Percentiles rank a stretch among this genome's conserved stretches.
These are phyloP conservation scores for Gaeumannomyces sp. DNA, from an alignment of 2,329 filamentous ascomycete species.

Conservation along the genomic window DNA sequence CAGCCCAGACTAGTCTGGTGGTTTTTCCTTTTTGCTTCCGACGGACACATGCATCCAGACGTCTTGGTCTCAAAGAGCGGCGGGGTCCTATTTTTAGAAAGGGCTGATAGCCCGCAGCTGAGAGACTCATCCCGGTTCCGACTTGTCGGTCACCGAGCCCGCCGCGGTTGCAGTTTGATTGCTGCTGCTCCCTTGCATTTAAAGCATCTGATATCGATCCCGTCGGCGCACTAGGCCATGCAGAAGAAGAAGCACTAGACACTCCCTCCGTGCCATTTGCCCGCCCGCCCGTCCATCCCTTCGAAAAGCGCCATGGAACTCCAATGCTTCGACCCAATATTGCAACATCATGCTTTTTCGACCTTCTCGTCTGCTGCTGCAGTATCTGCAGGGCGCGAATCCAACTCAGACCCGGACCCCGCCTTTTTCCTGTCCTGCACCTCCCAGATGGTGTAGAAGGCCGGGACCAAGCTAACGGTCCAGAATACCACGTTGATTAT, in stretches of 20 bases:
- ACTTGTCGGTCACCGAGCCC: neutral
- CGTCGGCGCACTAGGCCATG: neutral
- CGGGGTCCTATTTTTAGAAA: neutral
- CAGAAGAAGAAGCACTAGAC: neutral
- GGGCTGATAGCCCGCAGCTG: neutral
- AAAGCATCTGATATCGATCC: neutral
- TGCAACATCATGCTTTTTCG: neutral
- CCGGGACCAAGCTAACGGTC: conserved; percentile 18
- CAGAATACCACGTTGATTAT: conserved; percentile 20
- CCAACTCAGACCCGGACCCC: neutral
- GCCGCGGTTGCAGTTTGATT: neutral
- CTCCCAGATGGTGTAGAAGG: conserved; percentile 16
- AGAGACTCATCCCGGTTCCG: neutral
- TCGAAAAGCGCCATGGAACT: no score
- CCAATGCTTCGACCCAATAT: neutral
- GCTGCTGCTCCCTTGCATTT: neutral
- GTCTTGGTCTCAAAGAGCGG: neutral
- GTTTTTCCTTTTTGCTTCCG: neutral
- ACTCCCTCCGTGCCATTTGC: neutral
- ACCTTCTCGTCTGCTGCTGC: neutral
- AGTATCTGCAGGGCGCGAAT: neutral
- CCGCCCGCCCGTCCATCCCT: neutral
- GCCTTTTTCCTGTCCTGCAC: conserved; percentile 15
- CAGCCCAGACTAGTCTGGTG: neutral
- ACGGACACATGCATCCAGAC: no score